phyloP scores from a whole-genome alignment of 1,284 basidiomycete species.

The Moesziomyces antarcticus region DNA sequence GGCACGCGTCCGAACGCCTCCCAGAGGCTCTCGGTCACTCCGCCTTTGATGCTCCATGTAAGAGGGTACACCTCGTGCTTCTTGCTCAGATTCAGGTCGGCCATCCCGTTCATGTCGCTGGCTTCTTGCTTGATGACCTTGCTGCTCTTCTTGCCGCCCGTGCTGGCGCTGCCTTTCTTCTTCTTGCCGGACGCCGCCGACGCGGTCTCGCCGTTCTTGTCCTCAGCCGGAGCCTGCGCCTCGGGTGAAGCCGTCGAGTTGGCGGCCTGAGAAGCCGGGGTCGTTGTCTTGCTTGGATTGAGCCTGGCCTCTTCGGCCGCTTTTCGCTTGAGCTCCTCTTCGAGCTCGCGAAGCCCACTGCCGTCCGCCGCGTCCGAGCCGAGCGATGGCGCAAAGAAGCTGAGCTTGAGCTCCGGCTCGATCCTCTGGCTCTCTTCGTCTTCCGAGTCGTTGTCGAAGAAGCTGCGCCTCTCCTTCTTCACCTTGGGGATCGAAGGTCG shows the following conservation, averaged over 20 bases:
- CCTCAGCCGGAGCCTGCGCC: constrained; percentile 1
- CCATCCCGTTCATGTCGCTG: constrained; percentile 3
- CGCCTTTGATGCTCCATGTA: constrained; percentile 49
- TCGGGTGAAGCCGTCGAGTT: constrained; percentile 21
- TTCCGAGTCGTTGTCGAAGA: constrained; percentile 50
- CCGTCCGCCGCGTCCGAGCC: constrained; percentile 58
- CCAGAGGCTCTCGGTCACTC: constrained; percentile 60
- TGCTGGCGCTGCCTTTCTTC: constrained; percentile 2
- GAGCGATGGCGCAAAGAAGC: constrained; percentile 58
- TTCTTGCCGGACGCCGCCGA: constrained; percentile 12
- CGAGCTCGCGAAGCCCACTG: constrained; percentile 49
- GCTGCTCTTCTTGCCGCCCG: constrained; percentile 27
- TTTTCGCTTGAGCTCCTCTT: constrained; percentile 42
- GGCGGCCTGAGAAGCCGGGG: constrained; percentile 7
- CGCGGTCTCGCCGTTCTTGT: background rate
- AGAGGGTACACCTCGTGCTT: constrained; percentile 57
- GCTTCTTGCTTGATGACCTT: constrained; percentile 29
- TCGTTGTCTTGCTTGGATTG: constrained; percentile 12
- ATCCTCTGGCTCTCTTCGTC: constrained; percentile 43
- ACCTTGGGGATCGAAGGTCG: constrained; percentile 39
- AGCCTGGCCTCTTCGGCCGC: constrained; percentile 36
- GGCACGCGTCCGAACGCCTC: constrained; percentile 59
- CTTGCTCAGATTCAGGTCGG: constrained; percentile 26
- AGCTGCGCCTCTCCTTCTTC: constrained; percentile 49
- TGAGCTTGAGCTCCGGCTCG: constrained; percentile 49